A percentile compares a stretch with the other conserved stretches of the same genome.
These are phyloP conservation scores for Dactylellina parvicollis DNA, from an alignment of 2,329 filamentous ascomycete species.

Conservation along the genomic window DNA sequence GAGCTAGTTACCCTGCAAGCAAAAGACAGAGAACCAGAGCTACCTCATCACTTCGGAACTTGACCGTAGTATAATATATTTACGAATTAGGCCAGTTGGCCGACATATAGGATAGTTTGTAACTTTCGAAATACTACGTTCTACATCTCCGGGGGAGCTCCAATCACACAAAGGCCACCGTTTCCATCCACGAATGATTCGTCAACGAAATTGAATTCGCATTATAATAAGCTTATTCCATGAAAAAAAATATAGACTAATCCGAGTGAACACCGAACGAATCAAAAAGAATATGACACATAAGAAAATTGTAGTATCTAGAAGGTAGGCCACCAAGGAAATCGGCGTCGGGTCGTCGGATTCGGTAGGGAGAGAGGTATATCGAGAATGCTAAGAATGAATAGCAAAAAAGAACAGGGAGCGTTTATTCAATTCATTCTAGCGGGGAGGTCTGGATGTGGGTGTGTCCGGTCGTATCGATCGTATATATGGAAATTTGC, in stretches of 20 bases:
- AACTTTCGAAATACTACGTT: too few relatives aligned
- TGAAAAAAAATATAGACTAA: constrained; percentile 29
- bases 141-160: not conserved
- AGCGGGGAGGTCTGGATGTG: not conserved
- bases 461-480: constrained; percentile 5
- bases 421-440: constrained; percentile 31
- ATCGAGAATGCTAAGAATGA: constrained; percentile 17
- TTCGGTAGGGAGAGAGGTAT: not conserved
- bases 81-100: too few relatives aligned
- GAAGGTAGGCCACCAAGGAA: constrained; percentile 8
- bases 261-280: constrained; percentile 52
- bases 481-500: constrained; percentile 15
- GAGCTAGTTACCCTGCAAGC: not conserved
- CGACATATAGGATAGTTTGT: too few relatives aligned
- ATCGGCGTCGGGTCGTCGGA: constrained; percentile 17
- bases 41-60: constrained; percentile 1
- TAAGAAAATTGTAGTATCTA: constrained; percentile 37
- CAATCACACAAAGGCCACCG: not conserved
- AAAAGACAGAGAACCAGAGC: not conserved
- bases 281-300: constrained; percentile 45
- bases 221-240: constrained; percentile 54
- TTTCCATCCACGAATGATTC: constrained; percentile 1
- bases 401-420: not conserved
- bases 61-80: too few relatives aligned
- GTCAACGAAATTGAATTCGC: constrained; percentile 52